Conservation (phyloP, 495 filamentous ascomycete genomes). For the Podospora anserina region DNA sequence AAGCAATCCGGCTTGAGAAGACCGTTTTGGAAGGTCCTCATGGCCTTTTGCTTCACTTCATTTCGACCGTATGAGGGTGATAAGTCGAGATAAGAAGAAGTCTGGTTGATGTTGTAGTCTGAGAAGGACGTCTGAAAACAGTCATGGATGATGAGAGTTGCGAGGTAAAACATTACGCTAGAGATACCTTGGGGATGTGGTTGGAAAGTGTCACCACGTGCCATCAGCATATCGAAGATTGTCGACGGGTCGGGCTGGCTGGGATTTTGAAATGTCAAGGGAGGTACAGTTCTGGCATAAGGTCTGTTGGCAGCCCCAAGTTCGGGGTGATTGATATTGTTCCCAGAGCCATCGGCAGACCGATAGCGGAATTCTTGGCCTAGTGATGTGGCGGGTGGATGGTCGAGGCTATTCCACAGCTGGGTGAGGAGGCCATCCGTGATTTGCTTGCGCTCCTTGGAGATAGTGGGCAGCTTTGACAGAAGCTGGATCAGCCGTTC, state of each 20-base stretch:
- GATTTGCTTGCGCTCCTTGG: slow-evolving; percentile 31
- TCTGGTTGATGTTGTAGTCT: slow-evolving; percentile 39
- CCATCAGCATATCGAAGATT: slow-evolving; percentile 59
- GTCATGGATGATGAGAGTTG: slow-evolving; percentile 78
- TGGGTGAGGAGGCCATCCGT: slow-evolving; percentile 45
- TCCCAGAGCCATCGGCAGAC: slow-evolving; percentile 62
- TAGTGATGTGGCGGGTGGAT: slow-evolving; percentile 59
- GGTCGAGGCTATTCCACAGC: slow-evolving; percentile 63
- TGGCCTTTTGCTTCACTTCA: slow-evolving; percentile 59
- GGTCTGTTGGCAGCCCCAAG: slow-evolving; percentile 55
- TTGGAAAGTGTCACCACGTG: slow-evolving; percentile 40
- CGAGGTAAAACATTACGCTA: slow-evolving; percentile 80
- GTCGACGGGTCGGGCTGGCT: slow-evolving; percentile 67
- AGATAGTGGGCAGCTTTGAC: slow-evolving; percentile 34
- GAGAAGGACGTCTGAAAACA: slow-evolving; percentile 39
- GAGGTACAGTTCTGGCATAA: slow-evolving; percentile 66
- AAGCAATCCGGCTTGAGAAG: slow-evolving; percentile 76
- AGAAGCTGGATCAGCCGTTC: slow-evolving; percentile 42
- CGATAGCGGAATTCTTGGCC: slow-evolving; percentile 49
- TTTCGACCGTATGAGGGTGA: slow-evolving; percentile 74
- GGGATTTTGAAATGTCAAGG: slow-evolving; percentile 43
- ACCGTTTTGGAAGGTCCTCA: slow-evolving; percentile 69
- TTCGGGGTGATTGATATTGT: slow-evolving; percentile 59
- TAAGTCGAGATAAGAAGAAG: slow-evolving; percentile 76
- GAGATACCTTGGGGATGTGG: slow-evolving; percentile 71